Conservation (phyloP, 495 filamentous ascomycete species). For the Eremomyces bilateralis region DNA sequence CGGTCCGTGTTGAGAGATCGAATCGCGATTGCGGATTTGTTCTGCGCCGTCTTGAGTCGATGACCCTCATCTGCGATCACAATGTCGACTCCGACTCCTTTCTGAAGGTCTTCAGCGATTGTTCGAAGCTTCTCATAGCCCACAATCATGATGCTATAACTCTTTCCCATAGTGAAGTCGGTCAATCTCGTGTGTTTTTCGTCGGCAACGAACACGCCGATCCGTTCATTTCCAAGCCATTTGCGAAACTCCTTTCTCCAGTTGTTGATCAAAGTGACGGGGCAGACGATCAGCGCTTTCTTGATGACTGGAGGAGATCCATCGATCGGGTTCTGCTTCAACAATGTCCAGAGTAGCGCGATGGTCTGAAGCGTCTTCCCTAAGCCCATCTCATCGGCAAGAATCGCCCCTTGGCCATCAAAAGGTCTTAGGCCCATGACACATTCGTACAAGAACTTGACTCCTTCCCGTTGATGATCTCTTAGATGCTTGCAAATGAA, state of each 20-base stretch:
- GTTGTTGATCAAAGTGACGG: slow-evolving; percentile 58
- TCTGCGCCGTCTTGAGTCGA: slow-evolving; percentile 59
- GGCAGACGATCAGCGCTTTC: slow-evolving; percentile 65
- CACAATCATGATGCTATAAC: slow-evolving; percentile 62
- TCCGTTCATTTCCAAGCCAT: slow-evolving; percentile 58
- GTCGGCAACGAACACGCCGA: slow-evolving; percentile 55
- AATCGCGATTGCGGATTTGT: slow-evolving; percentile 60
- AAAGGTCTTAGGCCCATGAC: slow-evolving; percentile 59
- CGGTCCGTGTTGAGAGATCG: slow-evolving; percentile 44
- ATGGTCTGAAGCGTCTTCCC: slow-evolving; percentile 70
- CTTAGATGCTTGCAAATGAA: slow-evolving; percentile 42
- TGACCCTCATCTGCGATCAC: slow-evolving; percentile 70
- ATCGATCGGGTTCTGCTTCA: slow-evolving; percentile 61
- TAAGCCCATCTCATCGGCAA: slow-evolving; percentile 70
- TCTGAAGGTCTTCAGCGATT: slow-evolving; percentile 44
- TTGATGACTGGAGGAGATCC: slow-evolving; percentile 40
- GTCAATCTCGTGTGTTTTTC: slow-evolving; percentile 37
- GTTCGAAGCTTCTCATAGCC: slow-evolving; percentile 60
- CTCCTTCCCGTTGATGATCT: slow-evolving; percentile 55
- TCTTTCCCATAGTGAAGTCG: slow-evolving; percentile 57
- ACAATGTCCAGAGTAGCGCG: slow-evolving; percentile 52
- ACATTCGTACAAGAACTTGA: slow-evolving; percentile 64
- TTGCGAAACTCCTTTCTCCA: slow-evolving; percentile 64
- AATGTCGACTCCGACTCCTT: slow-evolving; percentile 46
- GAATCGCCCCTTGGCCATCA: slow-evolving; percentile 51